A percentile compares a stretch with the other conserved stretches of the same genome.
Conservation (phyloP, 2,329 filamentous ascomycete species). For the Fusarium duplospermum region DNA sequence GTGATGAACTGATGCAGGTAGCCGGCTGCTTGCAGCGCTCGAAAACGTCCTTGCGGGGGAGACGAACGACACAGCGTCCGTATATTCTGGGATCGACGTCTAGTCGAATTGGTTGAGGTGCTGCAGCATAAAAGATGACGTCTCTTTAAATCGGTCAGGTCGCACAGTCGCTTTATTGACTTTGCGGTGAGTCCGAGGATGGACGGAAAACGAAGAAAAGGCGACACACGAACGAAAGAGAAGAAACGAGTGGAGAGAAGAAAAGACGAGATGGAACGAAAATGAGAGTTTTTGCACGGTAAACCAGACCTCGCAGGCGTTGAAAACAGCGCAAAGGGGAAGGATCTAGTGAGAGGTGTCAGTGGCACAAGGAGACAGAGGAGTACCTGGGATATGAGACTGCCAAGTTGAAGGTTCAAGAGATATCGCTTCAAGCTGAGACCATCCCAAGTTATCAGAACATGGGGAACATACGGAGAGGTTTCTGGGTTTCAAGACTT, state of each 20-base stretch:
- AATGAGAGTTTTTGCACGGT: slow-evolving; percentile 38
- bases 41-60: slow-evolving; percentile 13
- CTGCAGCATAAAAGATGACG: slow-evolving; percentile 41
- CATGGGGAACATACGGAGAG: slow-evolving; percentile 21
- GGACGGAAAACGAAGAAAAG: slow-evolving; percentile 9
- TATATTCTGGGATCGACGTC: slow-evolving; percentile 38
- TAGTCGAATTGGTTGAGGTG: slow-evolving; percentile 36
- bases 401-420: slow-evolving; percentile 30
- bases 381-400: slow-evolving; percentile 9
- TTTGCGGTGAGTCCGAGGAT: slow-evolving; percentile 29
- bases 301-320: slow-evolving; percentile 40
- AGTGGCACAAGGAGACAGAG: slow-evolving; percentile 29
- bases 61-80: slow-evolving; percentile 30
- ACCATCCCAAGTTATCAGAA: slow-evolving; percentile 8
- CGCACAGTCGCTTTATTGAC: slow-evolving; percentile 34
- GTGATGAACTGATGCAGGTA: slow-evolving; percentile 23
- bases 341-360: slow-evolving; percentile 32
- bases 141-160: slow-evolving; percentile 32
- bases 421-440: slow-evolving; percentile 22
- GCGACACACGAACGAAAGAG: slow-evolving; percentile 16
- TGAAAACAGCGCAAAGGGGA: slow-evolving; percentile 35
- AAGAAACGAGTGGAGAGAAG: slow-evolving; percentile 34
- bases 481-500: slow-evolving; percentile 19
- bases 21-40: slow-evolving; percentile 31
- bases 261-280: slow-evolving; percentile 33